A percentile compares a stretch with the other conserved stretches of the same genome.
phyloP scores from a whole-genome alignment of 345 rosid species.

The Isatis tinctoria region DNA sequence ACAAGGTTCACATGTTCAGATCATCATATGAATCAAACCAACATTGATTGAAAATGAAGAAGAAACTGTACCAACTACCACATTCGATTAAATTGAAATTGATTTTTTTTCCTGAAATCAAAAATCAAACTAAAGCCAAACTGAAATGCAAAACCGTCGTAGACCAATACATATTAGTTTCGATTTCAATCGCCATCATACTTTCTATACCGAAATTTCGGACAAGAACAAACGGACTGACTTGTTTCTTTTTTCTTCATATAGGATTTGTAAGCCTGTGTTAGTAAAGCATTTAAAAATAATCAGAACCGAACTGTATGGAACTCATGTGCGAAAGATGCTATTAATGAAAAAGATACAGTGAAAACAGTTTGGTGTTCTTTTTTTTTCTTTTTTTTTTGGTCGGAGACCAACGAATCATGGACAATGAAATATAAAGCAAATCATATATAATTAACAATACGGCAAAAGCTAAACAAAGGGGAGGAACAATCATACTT shows the following conservation, averaged over 20 bases:
- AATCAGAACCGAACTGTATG: not conserved
- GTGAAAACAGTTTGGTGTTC: conserved; percentile 4
- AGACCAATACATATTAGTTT: not conserved
- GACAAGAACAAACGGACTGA: not conserved
- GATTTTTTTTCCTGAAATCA: not conserved
- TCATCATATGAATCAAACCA: not conserved
- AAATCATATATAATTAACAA: conserved; percentile 38
- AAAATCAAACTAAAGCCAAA: not conserved
- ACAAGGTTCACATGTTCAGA: conserved; percentile 10
- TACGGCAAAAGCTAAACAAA: conserved; percentile 14
- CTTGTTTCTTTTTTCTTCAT: not conserved
- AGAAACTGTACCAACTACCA: not conserved
- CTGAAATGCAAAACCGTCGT: not conserved
- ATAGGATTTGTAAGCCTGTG: too few species aligned
- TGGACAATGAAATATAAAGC: conserved; percentile 34
- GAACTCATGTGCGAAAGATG: conserved; percentile 10
- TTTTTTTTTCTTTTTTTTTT: not conserved
- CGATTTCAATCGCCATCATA: not conserved
- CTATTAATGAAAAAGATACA: not conserved
- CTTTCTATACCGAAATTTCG: not conserved
- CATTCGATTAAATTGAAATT: not conserved
- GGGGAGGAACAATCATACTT: conserved; percentile 14
- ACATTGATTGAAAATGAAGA: not conserved
- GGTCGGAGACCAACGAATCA: conserved; percentile 26
- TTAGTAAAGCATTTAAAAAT: too few species aligned